Base-by-base conservation (phyloP, 495 filamentous ascomycete genomes). In the Massariosphaeria phaeospora region DNA sequence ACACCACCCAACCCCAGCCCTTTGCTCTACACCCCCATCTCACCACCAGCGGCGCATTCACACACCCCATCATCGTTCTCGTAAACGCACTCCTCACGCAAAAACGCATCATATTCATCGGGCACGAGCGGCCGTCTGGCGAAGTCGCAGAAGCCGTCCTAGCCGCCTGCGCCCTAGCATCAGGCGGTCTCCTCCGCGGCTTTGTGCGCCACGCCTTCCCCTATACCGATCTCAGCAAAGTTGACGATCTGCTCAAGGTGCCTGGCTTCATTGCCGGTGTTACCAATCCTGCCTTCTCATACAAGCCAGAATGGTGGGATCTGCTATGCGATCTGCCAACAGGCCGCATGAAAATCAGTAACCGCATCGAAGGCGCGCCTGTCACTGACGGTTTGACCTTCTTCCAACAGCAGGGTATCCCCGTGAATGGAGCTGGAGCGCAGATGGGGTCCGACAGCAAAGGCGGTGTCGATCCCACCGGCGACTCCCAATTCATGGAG, bases 141-240 rank as follows among this genome's bases (percentile, higher is more conserved):
- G 89, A 95, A 65, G 93, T 98, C 10, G 93, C 90, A 6, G 91
- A 97, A 71, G 91, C 93, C 3, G 93, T 98, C 6, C 77, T 98
- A 0, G 93, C 88, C 1, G 89, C 91, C 1, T 97, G 91, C 68
- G 88, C 93, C 4, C 78, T 99, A 26, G 91, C 86, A 18, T 95
- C 89, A 21, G 94, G 93, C n/a, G 93, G 94, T 20, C 76, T 96
- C n/a, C 75, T 99, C 15, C 75, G 89, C 35, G 93, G 94, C 20
- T 97, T 97, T 70, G 96, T 90, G 17, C 82, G 93, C n/a, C 88
- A 96, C 72, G 94, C 94, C 12, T 99, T 99, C 66, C 93, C 93
- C 5, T 99, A 99, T 67, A 99, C 93, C 6, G 93, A 99, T 69
- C 77, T 99, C 18, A 95, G 89, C 36, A 99, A 99, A 69, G 89